Percentiles rank a stretch among this genome's conserved stretches.
These are phyloP conservation scores for Rusavskia elegans DNA, from an alignment of 495 filamentous ascomycete species.

Conservation along the genomic window DNA sequence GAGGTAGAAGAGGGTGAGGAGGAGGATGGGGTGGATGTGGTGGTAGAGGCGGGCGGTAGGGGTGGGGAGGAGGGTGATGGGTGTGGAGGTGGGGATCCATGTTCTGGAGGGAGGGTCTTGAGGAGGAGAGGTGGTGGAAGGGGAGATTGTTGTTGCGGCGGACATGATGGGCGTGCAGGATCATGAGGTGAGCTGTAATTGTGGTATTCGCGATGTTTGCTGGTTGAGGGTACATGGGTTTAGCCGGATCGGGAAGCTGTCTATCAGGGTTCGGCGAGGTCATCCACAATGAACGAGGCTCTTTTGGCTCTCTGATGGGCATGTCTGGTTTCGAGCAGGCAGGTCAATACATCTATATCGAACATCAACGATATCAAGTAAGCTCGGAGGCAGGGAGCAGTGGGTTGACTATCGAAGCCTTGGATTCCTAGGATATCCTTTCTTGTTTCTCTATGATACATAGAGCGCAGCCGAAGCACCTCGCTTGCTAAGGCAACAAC, in stretches of 20 bases:
- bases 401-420: too few species aligned
- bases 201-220: too few species aligned
- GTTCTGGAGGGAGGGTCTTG: constrained; percentile 6
- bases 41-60: constrained; percentile 33
- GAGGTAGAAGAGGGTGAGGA: constrained; percentile 41
- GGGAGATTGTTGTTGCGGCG: constrained; percentile 13
- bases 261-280: too few species aligned
- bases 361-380: too few species aligned
- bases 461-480: not conserved
- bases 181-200: too few species aligned
- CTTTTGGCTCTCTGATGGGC: too few species aligned
- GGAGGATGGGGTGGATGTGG: constrained; percentile 47
- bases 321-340: too few species aligned
- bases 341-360: too few species aligned
- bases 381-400: too few species aligned
- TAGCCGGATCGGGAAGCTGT: too few species aligned
- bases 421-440: not conserved
- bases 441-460: not conserved
- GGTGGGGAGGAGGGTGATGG: constrained; percentile 31
- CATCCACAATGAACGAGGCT: too few species aligned
- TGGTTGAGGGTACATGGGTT: too few species aligned
- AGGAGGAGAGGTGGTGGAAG: constrained; percentile 9
- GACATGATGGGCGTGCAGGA: not conserved
- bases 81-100: constrained; percentile 9
- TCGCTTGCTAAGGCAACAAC: not conserved